Evolutionary conservation across 805 yeast genomes (phyloP).

Genomic region (Hanseniaspora clermontiae): DNA sequence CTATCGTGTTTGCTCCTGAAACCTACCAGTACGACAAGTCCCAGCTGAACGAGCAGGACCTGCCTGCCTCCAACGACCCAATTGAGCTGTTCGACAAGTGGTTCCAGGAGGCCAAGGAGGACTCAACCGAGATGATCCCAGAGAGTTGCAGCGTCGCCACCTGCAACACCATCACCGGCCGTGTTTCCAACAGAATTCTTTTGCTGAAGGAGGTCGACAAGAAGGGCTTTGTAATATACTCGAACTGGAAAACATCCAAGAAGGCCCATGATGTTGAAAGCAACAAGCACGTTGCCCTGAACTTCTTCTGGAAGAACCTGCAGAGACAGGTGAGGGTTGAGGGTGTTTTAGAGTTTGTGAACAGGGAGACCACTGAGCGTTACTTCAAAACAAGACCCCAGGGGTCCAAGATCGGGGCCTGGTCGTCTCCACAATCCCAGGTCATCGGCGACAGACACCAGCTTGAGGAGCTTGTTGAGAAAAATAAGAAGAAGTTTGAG

Average conservation of each 20-base stretch:
- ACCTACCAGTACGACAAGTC: constrained; percentile 76
- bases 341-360: constrained; percentile 64
- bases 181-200: constrained; percentile 73
- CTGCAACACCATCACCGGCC: constrained; percentile 77
- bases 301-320: constrained; percentile 81
- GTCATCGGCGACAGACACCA: constrained; percentile 39
- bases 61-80: constrained; percentile 40
- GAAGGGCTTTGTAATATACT: constrained; percentile 72
- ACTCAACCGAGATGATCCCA: constrained; percentile 48
- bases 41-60: constrained; percentile 41
- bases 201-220: constrained; percentile 80
- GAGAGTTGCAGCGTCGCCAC: constrained; percentile 84
- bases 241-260: constrained; percentile 83
- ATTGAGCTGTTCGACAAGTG: constrained; percentile 68
- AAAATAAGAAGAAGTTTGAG: constrained; percentile 14
- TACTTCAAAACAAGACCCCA: constrained; percentile 84
- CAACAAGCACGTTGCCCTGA: constrained; percentile 70
- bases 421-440: constrained; percentile 85
- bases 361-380: constrained; percentile 57
- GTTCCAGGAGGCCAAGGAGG: constrained; percentile 63
- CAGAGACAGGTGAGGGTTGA: constrained; percentile 93
- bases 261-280: constrained; percentile 58
- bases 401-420: constrained; percentile 89
- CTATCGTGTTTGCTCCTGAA: constrained; percentile 58
- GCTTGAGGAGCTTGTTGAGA: constrained; percentile 15